Evolutionary conservation across 176 grass and related monocot species (phyloP).

Genomic region (Aegilops umbellulata): DNA sequence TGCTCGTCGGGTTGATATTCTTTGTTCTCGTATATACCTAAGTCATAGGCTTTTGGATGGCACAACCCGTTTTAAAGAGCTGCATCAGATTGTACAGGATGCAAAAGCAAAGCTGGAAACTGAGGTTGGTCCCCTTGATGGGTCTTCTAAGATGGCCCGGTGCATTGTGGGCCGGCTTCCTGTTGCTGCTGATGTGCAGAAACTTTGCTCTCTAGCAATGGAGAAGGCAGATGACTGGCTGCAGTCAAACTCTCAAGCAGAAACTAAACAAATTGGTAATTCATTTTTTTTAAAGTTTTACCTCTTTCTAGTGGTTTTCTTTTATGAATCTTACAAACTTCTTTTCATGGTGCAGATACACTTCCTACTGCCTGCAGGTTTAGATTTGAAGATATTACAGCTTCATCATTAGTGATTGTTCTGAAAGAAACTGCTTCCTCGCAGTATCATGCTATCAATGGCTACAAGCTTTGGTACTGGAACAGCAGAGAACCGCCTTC

Average conservation of each 20-base stretch:
- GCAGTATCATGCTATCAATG: constrained; percentile 51
- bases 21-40: constrained; percentile 85
- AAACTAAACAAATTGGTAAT: constrained; percentile 59
- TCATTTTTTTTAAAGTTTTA: constrained; percentile 7
- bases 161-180: constrained; percentile 77
- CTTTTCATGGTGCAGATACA: constrained; percentile 59
- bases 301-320: constrained; percentile 24
- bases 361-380: constrained; percentile 92
- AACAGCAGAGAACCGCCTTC: constrained; percentile 60
- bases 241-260: constrained; percentile 38
- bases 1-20: constrained; percentile 88
- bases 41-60: constrained; percentile 85
- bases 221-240: constrained; percentile 72
- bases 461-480: constrained; percentile 97
- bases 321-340: constrained; percentile 34
- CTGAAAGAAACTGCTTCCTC: constrained; percentile 72
- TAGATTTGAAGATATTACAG: constrained; percentile 86
- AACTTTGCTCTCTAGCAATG: constrained; percentile 78
- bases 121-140: constrained; percentile 79
- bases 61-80: constrained; percentile 70
- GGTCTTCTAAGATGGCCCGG: constrained; percentile 73
- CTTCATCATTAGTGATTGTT: constrained; percentile 74
- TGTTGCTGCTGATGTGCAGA: constrained; percentile 79
- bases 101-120: constrained; percentile 73
- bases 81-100: constrained; percentile 72